Evolutionary conservation across 2,329 filamentous ascomycete genomes (phyloP), one percentile per base, ranked within the genome.

Genomic region (Calonectria pseudoreteaudii): DNA sequence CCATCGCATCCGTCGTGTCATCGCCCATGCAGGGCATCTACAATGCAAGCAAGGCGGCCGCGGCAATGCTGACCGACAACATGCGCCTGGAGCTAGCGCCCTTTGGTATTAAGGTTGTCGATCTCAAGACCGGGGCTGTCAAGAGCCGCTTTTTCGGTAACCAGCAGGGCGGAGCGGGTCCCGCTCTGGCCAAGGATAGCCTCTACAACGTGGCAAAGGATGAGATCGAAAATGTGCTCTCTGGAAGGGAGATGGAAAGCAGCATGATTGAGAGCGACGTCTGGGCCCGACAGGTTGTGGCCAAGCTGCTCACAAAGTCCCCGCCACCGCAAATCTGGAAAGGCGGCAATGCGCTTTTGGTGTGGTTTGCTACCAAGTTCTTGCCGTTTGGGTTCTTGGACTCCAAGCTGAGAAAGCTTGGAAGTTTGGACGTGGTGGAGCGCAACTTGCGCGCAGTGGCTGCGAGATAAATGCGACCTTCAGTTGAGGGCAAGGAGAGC

Each of bases 11-110:
- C 23, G 44, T 69, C 7, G 44, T 44, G 8, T 18, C 69, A 2
- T 9, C 69, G 8, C 73, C 73, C 5, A 67, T 75, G n/a, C 53
- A 69, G n/a, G 73, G 66, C 18, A 68, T 76, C 13, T 82, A 82
- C 70, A 80, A 79, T 38, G 72, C 79, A 0, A 79, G 78, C 36
- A 82, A 82, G 50, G 79, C 79, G 0, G 80, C 80, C 0, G 16
- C 78, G 16, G 70, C 71, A 5, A 75, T 68, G 66, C 38, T 82
- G 5, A 78, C 80, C 0, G 79, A 82, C 36, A 78, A 77, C 0
- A 67, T 82, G 34, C 78, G 79, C 0, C 53, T 83, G 0, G 82
- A 84, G 73, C 78, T 83, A 1, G 52, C 67, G 2, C 78, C 81
- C 0, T 79, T 84, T 3, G 78, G 80, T 3, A 70, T 84, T 30